Evolutionary conservation across 2,329 filamentous ascomycete genomes (phyloP), one percentile per base, ranked within the genome.

Genomic region (Aspergillus costaricaensis): DNA sequence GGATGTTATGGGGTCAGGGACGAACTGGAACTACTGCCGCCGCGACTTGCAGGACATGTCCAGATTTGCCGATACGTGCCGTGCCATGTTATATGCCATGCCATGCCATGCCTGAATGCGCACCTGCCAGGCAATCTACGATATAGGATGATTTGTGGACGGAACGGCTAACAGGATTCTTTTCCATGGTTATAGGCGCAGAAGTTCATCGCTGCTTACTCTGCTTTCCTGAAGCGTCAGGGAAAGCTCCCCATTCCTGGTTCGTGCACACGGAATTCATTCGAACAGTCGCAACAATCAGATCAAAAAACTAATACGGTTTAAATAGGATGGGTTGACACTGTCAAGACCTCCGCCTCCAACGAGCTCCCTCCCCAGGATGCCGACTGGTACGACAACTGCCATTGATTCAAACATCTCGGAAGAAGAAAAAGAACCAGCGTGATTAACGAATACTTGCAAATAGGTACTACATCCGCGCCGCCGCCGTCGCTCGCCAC

Each of bases 321-420:
- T 5, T 30, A 7, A 25, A 44, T 55, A 96, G 92, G 92, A 86
- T 98, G 94, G 94, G 94, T 97, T 81, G 95, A 99, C 81, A 97
- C 94, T 77, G 95, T 98, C 85, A 99, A 99, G 91, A 97, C 94
- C 74, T 94, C 92, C 76, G 87, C 89, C 79, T 90, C 91, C 80
- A 96, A 96, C 84, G 95, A 99, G 86, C 91, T 99, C 74, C 94
- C 94, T 77, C 95, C 94, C 77, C 93, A 98, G 88, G 90, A 93
- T 82, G 91, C 93, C 79, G 95, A 99, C 88, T 99, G 95, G 95
- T 96, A 88, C 86, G 91, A 88, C 59, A 27, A 48, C 23, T 55
- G 55, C 27, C 51, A 36, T 38, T 50, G 30, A 81, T 25, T 15
- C 32, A 47, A 47, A 23, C 47, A 14, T 30, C 6, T 8, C 43